These are phyloP conservation scores for Ophiostoma sp. DNA, from an alignment of 2,329 filamentous ascomycete genomes.

Conservation along the genomic window DNA sequence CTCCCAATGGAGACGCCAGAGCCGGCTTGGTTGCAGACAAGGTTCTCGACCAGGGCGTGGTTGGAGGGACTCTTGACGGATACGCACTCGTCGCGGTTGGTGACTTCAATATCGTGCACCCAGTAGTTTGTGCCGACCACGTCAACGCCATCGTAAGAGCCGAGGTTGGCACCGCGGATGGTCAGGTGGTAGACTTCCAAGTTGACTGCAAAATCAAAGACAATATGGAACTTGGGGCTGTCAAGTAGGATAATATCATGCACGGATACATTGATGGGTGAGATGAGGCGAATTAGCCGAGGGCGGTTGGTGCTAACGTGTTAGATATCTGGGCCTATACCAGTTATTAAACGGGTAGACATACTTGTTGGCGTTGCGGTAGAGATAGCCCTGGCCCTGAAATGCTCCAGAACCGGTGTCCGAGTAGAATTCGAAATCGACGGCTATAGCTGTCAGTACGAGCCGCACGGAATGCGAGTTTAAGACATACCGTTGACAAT, in stretches of 20 bases:
- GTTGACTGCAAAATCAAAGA: conserved; percentile 4
- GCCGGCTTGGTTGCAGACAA: conserved; percentile 5
- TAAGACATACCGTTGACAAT: conserved; percentile 32
- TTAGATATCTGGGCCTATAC: neutral
- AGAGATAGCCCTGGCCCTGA: conserved; percentile 46
- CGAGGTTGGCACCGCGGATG: conserved; percentile 11
- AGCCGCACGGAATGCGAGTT: neutral
- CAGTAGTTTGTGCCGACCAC: conserved; percentile 11
- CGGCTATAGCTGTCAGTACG: conserved; percentile 17
- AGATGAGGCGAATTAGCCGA: neutral
- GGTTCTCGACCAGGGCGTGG: neutral
- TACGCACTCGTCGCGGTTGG: conserved; percentile 8
- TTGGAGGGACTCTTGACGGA: conserved; percentile 12
- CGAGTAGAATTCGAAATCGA: conserved; percentile 46
- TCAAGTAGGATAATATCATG: neutral
- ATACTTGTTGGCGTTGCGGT: conserved; percentile 30
- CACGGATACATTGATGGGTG: neutral
- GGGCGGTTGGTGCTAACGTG: neutral
- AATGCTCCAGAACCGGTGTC: conserved; percentile 40
- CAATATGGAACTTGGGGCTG: conserved; percentile 12
- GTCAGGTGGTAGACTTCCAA: conserved; percentile 10
- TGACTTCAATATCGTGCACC: conserved; percentile 11
- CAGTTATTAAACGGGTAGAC: neutral
- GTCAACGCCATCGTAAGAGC: neutral
- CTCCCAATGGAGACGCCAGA: conserved; percentile 11